phyloP scores from a whole-genome alignment of 2,329 filamentous ascomycete genomes.

The Microcera coccophila region DNA sequence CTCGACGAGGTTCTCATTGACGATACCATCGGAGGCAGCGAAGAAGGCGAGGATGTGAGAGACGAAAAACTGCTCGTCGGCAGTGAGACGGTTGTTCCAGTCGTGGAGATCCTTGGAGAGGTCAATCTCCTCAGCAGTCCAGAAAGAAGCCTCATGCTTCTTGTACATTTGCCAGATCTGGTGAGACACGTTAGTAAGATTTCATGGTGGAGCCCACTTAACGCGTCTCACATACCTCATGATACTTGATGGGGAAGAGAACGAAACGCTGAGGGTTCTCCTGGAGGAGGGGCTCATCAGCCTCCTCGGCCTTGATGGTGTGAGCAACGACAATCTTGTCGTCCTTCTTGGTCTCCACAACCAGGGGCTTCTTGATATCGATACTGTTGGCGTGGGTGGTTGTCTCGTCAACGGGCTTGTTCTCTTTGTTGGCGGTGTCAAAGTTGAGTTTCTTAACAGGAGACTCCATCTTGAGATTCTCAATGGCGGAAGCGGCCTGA shows the following conservation, averaged over 20 bases:
- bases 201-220: conserved; percentile 47
- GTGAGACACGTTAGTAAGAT: conserved; percentile 35
- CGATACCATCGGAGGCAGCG: conserved; percentile 95
- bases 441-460: conserved; percentile 89
- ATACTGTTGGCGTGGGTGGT: conserved; percentile 54
- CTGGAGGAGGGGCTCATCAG: conserved; percentile 83
- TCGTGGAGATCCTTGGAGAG: conserved; percentile 98
- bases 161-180: conserved; percentile 99
- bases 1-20: conserved; percentile 99
- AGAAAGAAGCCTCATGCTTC: conserved; percentile 99
- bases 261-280: conserved; percentile 97
- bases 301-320: conserved; percentile 64
- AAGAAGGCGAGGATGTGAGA: conserved; percentile 99
- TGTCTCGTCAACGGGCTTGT: conserved; percentile 52
- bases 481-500: conserved; percentile 81
- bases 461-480: conserved; percentile 88
- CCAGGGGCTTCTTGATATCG: conserved; percentile 55
- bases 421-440: conserved; percentile 73
- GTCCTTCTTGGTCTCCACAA: conserved; percentile 41
- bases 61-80: conserved; percentile 97
- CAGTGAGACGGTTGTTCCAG: conserved; percentile 96
- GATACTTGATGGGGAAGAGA: conserved; percentile 98
- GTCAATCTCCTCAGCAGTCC: conserved; percentile 99
- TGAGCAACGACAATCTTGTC: conserved; percentile 41
- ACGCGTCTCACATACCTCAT: conserved; percentile 86